Conservation (phyloP, 345 rosid genomes). For the Noccaea bulbosa region DNA sequence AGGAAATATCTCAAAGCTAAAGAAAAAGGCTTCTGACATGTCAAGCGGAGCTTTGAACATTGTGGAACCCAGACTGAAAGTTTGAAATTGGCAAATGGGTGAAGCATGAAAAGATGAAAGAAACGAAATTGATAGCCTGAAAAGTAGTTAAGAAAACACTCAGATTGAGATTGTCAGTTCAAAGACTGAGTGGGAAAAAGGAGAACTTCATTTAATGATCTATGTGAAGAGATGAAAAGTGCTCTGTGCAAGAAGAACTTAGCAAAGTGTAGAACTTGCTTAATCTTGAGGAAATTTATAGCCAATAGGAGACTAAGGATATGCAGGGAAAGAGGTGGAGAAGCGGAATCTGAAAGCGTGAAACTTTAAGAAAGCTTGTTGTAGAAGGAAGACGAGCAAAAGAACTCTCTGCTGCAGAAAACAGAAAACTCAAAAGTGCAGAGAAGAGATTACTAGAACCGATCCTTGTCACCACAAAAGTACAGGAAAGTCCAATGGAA, state of each 20-base stretch:
- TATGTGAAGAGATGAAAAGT: too few relatives aligned
- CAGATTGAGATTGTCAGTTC: constrained; percentile 52
- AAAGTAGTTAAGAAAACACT: constrained; percentile 46
- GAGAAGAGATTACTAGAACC: too few relatives aligned
- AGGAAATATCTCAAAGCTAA: constrained; percentile 83
- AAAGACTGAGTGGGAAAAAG: constrained; percentile 74
- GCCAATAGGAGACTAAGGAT: constrained; percentile 67
- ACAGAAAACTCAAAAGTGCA: too few relatives aligned
- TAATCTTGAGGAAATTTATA: constrained; percentile 65
- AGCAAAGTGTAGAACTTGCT: constrained; percentile 53
- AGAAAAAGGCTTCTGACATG: too few relatives aligned
- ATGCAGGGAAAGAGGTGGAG: constrained; percentile 67
- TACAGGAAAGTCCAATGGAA: too few relatives aligned
- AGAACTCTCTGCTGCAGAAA: too few relatives aligned
- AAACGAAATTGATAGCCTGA: constrained; percentile 58
- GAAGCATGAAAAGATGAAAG: constrained; percentile 71
- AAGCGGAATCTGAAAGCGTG: constrained; percentile 61
- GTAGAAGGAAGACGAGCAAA: constrained; percentile 48
- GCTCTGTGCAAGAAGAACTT: too few relatives aligned
- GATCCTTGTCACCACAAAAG: too few relatives aligned
- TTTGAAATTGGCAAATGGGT: constrained; percentile 61
- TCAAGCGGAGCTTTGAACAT: too few relatives aligned
- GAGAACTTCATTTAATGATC: too few relatives aligned
- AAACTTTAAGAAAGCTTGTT: constrained; percentile 62
- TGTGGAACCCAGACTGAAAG: constrained; percentile 65